These are phyloP conservation scores for Nakaseomyces kungkrabaensis DNA, from an alignment of 1,139 yeast genomes.

Conservation along the genomic window DNA sequence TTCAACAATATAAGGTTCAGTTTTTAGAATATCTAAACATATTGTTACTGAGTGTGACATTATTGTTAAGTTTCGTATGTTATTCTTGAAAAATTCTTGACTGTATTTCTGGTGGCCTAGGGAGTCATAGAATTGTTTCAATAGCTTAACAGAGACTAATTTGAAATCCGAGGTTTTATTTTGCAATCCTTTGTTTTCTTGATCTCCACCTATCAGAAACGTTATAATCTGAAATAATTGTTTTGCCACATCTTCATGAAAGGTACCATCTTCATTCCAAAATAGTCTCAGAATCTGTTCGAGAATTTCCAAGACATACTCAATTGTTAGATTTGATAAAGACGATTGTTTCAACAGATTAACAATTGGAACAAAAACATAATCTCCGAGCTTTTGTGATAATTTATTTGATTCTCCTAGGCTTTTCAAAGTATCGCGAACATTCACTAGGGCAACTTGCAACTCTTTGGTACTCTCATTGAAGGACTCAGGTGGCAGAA, in stretches of 20 bases:
- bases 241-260: conserved; percentile 35
- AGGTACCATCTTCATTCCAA: conserved; percentile 36
- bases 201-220: conserved; percentile 32
- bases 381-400: conserved; percentile 44
- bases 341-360: conserved; percentile 38
- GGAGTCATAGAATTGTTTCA: conserved; percentile 16
- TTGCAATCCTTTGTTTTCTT: conserved; percentile 13
- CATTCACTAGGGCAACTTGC: conserved; percentile 28
- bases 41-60: conserved; percentile 41
- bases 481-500: conserved; percentile 32
- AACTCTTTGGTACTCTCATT: conserved; percentile 28
- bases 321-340: conserved; percentile 37
- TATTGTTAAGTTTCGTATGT: conserved; percentile 31
- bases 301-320: conserved; percentile 35
- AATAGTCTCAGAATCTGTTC: conserved; percentile 35
- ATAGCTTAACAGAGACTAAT: conserved; percentile 35
- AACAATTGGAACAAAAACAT: conserved; percentile 51
- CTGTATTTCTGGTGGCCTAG: conserved; percentile 22
- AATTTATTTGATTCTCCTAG: conserved; percentile 12
- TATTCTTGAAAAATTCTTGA: conserved; percentile 30
- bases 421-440: conserved; percentile 23
- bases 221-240: conserved; percentile 44
- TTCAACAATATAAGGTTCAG: conserved; percentile 19
- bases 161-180: conserved; percentile 33
- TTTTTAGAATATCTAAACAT: conserved; percentile 32